These are phyloP conservation scores for Botryotinia calthae DNA, from an alignment of 2,329 filamentous ascomycete genomes.

Conservation along the genomic window DNA sequence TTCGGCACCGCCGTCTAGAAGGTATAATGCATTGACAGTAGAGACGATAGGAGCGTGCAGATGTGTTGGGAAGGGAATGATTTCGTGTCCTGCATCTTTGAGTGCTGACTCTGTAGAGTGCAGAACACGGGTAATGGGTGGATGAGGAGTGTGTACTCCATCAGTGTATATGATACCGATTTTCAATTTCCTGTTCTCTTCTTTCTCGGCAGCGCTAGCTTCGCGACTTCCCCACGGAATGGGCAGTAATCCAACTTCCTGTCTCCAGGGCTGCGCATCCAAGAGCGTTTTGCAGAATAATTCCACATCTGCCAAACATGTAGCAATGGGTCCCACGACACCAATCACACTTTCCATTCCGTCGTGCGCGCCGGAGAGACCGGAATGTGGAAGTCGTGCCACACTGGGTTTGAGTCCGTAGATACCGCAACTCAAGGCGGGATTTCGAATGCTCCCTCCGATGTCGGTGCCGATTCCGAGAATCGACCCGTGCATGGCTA, in stretches of 20 bases:
- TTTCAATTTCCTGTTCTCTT: constrained; percentile 37
- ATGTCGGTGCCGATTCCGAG: constrained; percentile 45
- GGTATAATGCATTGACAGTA: background rate
- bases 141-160: constrained; percentile 25
- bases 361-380: constrained; percentile 46
- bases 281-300: constrained; percentile 22
- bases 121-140: constrained; percentile 14
- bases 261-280: constrained; percentile 45
- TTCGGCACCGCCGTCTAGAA: constrained; percentile 27
- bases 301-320: constrained; percentile 47
- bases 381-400: constrained; percentile 26
- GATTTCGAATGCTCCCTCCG: constrained; percentile 23
- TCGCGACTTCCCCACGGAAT: constrained; percentile 46
- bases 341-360: constrained; percentile 50
- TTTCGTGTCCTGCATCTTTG: background rate
- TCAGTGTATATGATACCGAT: constrained; percentile 39
- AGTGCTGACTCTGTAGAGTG: background rate
- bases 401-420: constrained; percentile 41
- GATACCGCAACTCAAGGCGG: constrained; percentile 47
- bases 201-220: background rate
- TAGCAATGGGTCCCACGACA: constrained; percentile 47
- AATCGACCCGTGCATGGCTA: constrained; percentile 50
- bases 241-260: constrained; percentile 50
- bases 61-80: background rate
- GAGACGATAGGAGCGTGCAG: background rate